A percentile compares a stretch with the other conserved stretches of the same genome.
Evolutionary conservation across 495 filamentous ascomycete genomes (phyloP).

Genomic region (Penicillium lagena): DNA sequence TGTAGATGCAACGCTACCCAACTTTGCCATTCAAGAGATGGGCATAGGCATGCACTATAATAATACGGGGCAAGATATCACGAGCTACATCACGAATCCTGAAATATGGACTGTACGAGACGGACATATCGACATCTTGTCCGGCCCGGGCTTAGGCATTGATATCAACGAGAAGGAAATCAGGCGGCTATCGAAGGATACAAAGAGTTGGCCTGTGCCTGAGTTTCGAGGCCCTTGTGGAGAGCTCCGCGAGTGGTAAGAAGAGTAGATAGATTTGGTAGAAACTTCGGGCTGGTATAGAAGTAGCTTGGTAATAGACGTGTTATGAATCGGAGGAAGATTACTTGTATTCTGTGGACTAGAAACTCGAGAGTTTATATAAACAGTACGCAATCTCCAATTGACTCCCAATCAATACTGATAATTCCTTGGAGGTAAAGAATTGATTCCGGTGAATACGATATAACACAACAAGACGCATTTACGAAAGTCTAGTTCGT

Average conservation of each 20-base stretch:
- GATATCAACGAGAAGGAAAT: slow-evolving; percentile 67
- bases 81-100: slow-evolving; percentile 60
- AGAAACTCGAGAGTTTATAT: too few relatives aligned
- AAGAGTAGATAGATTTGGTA: too few relatives aligned
- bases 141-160: slow-evolving; percentile 64
- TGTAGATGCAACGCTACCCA: slow-evolving; percentile 57
- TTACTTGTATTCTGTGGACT: too few relatives aligned
- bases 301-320: too few relatives aligned
- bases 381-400: too few relatives aligned
- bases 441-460: too few relatives aligned
- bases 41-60: slow-evolving; percentile 78
- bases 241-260: slow-evolving; percentile 71
- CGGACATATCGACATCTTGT: slow-evolving; percentile 59
- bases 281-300: too few relatives aligned
- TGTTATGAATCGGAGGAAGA: too few relatives aligned
- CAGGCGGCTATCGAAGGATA: slow-evolving; percentile 43
- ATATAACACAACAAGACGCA: too few relatives aligned
- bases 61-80: slow-evolving; percentile 49
- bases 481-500: too few relatives aligned
- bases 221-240: slow-evolving; percentile 68
- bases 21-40: slow-evolving; percentile 83
- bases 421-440: neutral
- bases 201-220: slow-evolving; percentile 52
- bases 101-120: slow-evolving; percentile 58
- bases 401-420: too few relatives aligned